These are phyloP conservation scores for Funneliformis caledonium DNA, from an alignment of 371 early-diverging fungal species.

Conservation along the genomic window DNA sequence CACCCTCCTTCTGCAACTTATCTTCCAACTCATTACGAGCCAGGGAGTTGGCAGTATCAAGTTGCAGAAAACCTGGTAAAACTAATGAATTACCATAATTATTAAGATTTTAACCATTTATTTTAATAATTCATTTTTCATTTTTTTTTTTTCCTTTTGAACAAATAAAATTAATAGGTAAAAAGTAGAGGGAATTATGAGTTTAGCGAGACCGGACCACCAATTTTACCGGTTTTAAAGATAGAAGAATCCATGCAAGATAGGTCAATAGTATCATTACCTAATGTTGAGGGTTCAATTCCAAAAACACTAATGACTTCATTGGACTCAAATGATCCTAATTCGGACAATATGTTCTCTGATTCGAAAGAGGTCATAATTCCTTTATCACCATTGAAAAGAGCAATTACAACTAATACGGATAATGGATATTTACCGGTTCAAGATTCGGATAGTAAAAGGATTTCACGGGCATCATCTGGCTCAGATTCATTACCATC, in stretches of 20 bases:
- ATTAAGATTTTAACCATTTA: background rate
- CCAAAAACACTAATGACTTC: background rate
- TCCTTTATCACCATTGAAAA: conserved; percentile 1
- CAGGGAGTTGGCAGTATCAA: conserved; percentile 36
- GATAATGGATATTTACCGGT: background rate
- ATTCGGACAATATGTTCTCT: background rate
- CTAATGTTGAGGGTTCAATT: conserved; percentile 5
- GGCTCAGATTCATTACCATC: conserved; percentile 23
- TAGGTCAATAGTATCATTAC: background rate
- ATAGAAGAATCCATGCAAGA: background rate
- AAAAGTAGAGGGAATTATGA: background rate
- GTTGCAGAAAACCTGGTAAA: conserved; percentile 35
- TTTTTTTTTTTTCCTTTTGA: background rate
- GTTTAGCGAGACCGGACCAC: background rate
- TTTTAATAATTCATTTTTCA: no score
- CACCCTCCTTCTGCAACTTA: background rate
- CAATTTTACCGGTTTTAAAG: background rate
- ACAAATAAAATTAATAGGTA: background rate
- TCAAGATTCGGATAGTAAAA: conserved; percentile 20
- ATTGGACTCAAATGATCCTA: background rate
- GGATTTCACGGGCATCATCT: conserved; percentile 22
- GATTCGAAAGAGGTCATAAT: background rate
- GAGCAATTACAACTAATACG: background rate
- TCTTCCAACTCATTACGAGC: conserved; percentile 1
- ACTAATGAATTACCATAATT: no score